phyloP scores from a whole-genome alignment of 2,329 filamentous ascomycete genomes.

The Colletotrichum navitas region DNA sequence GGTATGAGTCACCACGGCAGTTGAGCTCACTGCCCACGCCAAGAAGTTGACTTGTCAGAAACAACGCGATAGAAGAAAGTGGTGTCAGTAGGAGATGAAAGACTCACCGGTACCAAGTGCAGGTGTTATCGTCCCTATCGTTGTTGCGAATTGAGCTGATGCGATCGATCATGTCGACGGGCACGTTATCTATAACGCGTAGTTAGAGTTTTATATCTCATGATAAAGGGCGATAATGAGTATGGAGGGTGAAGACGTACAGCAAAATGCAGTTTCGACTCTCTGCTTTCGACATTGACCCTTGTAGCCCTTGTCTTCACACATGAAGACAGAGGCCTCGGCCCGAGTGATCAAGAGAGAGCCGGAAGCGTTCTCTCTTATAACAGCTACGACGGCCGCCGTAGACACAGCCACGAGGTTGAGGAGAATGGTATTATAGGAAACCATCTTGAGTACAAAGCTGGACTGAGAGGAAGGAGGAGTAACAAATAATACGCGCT shows the following conservation, averaged over 20 bases:
- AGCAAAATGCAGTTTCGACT: not conserved
- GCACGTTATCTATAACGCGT: conserved; percentile 3
- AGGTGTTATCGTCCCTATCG: not conserved
- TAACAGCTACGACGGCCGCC: not conserved
- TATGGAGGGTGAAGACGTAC: not conserved
- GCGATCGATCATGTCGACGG: not conserved
- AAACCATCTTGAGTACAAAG: not conserved
- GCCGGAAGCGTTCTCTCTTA: not conserved
- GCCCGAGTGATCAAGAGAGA: not conserved
- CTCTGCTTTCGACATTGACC: not conserved
- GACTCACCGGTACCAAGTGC: conserved; percentile 14
- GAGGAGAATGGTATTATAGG: not conserved
- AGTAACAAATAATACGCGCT: too few species aligned
- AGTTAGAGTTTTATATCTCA: not conserved
- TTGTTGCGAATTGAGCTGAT: conserved; percentile 13
- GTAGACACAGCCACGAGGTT: not conserved
- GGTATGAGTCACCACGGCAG: not conserved
- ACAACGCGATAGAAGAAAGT: too few species aligned
- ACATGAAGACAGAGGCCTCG: not conserved
- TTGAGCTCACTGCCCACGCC: not conserved
- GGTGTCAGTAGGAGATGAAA: too few species aligned
- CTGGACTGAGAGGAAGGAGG: not conserved
- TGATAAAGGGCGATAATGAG: too few species aligned
- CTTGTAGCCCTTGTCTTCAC: not conserved
- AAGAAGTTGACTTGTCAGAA: not conserved